Evolutionary conservation across 352 stramenopile species (phyloP), one percentile per base, ranked within the genome.

Genomic region (Phytopythium aichiense): DNA sequence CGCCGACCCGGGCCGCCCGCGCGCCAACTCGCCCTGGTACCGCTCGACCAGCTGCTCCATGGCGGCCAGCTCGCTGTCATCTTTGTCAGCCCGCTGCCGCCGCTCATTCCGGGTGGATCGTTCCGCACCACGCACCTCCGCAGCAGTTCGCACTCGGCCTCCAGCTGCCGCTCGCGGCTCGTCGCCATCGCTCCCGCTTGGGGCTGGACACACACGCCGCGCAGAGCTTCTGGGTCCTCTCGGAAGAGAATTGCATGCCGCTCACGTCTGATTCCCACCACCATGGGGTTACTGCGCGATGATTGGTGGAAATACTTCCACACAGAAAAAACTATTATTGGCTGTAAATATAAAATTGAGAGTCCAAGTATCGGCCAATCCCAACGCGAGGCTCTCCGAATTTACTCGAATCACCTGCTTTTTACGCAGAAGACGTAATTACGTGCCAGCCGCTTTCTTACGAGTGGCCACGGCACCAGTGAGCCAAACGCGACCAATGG

Each of bases 41-140:
- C 76, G 71, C 48, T 74, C 66, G 42, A 89, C 73, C n/a, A 91
- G 67, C 46, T 63, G 52, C 60, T 89, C 79, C 51, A 91, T 73
- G 18, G 78, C 79, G 30, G 59, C 66, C 28, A 91, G 63, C 61
- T 91, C 81, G 28, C 81, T 89, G 42, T 1, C 33, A 38, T 38
- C 33, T 5, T 38, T 9, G 33, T 38, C 33, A 38, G 33, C 7
- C 33, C 33, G 33, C 33, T 9, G 11, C 33, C 11, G 11, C 33
- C 33, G 33, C 33, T 5, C 33, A 38, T 13, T 38, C 11, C 2
- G 7, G 28, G 28, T 9, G 33, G 11, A 5, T 38, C 7, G 33
- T 9, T 40, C 13, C 49, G 28, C 30, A 31, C 7, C 15, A 48
- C 54, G 20, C 28, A 83, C 74, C 72, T 74, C 28, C 66, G 69